These are phyloP conservation scores for Panicum miliaceum DNA, from an alignment of 176 grass and related monocot genomes.

Conservation along the genomic window DNA sequence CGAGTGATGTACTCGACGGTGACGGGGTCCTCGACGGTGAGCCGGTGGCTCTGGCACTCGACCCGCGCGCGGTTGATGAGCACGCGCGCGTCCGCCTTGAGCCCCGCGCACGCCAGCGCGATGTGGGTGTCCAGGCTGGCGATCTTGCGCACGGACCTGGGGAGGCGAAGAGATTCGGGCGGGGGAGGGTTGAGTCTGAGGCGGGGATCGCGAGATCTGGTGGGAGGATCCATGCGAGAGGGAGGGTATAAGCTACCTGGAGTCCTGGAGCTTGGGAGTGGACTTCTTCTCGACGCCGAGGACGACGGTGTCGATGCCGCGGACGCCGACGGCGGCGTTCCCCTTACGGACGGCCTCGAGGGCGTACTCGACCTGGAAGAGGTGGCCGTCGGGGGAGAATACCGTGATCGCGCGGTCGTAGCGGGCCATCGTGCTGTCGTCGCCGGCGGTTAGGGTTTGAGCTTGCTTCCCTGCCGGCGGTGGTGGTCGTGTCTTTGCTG, in stretches of 20 bases:
- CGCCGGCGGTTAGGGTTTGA: conserved; percentile 56
- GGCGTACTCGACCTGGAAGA: conserved; percentile 99
- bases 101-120: conserved; percentile 94
- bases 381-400: conserved; percentile 98
- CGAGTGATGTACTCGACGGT: conserved; percentile 98
- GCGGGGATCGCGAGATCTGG: neutral
- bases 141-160: conserved; percentile 86
- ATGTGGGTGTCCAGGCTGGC: conserved; percentile 88
- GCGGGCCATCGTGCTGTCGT: conserved; percentile 65
- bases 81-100: conserved; percentile 93
- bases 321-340: conserved; percentile 98
- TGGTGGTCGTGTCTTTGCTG: conserved; percentile 20
- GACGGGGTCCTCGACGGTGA: conserved; percentile 90
- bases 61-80: conserved; percentile 91
- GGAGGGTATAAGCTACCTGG: conserved; percentile 45
- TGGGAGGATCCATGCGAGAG: too few species aligned
- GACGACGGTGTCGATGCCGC: conserved; percentile 90
- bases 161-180: neutral
- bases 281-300: conserved; percentile 99
- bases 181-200: neutral
- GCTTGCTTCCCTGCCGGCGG: conserved; percentile 31
- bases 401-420: conserved; percentile 99
- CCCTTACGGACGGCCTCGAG: conserved; percentile 99
- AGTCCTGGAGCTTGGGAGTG: conserved; percentile 97
- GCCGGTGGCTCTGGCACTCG: conserved; percentile 98